These are phyloP conservation scores for Trypanosoma conorhini DNA, from an alignment of 208 protist genomes.

Conservation along the genomic window DNA sequence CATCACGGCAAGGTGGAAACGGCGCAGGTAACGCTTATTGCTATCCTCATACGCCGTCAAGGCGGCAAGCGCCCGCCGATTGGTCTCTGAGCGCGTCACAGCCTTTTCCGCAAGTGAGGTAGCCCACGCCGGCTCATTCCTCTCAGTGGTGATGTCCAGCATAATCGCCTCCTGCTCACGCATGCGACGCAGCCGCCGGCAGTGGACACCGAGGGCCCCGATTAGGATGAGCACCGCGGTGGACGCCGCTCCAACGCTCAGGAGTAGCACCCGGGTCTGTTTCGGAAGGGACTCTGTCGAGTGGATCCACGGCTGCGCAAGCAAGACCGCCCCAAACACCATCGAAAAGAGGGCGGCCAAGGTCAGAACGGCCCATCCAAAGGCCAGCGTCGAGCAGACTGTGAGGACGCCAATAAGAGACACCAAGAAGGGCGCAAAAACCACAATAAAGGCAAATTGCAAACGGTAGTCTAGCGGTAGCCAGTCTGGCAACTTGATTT, in stretches of 20 bases:
- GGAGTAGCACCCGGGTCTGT: constrained; percentile 21
- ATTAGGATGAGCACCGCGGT: constrained; percentile 32
- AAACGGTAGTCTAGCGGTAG: constrained; percentile 63
- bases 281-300: constrained; percentile 14
- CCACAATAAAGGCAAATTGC: constrained; percentile 47
- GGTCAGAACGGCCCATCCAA: constrained; percentile 43
- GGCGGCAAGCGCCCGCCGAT: constrained; percentile 44
- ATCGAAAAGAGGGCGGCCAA: constrained; percentile 49
- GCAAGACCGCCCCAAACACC: constrained; percentile 51
- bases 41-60: constrained; percentile 29
- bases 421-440: constrained; percentile 47
- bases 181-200: constrained; percentile 16
- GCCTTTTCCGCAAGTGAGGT: constrained; percentile 39
- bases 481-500: constrained; percentile 48
- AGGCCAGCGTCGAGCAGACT: constrained; percentile 41
- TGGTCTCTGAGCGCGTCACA: constrained; percentile 45
- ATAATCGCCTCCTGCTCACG: constrained; percentile 29
- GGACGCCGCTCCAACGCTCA: constrained; percentile 33
- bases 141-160: neutral
- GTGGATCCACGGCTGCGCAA: constrained; percentile 25
- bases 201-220: constrained; percentile 25
- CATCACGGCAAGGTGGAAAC: constrained; percentile 27
- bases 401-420: constrained; percentile 49
- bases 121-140: constrained; percentile 22
- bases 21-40: constrained; percentile 21